These are phyloP conservation scores for Tylopilus subfusipes DNA, from an alignment of 768 basidiomycete species.

Conservation along the genomic window DNA sequence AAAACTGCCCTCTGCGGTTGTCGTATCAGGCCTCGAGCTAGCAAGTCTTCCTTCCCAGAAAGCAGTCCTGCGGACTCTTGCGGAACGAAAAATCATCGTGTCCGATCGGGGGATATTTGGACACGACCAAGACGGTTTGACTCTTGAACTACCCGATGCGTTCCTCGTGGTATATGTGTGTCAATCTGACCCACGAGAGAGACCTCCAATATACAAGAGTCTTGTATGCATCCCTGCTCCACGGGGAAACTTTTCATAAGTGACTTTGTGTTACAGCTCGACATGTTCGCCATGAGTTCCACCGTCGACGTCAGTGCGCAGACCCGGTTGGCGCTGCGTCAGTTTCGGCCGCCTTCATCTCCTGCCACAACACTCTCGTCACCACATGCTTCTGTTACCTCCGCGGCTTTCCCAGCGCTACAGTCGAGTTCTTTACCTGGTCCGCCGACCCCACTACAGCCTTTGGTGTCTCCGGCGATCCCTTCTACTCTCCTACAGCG, in stretches of 20 bases:
- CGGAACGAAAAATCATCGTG: slow-evolving; percentile 49
- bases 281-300: slow-evolving; percentile 76
- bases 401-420: slow-evolving; percentile 21
- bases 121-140: slow-evolving; percentile 26
- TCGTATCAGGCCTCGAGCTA: slow-evolving; percentile 70
- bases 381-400: slow-evolving; percentile 29
- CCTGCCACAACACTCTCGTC: slow-evolving; percentile 28
- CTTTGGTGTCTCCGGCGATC: slow-evolving; percentile 27
- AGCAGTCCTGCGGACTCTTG: slow-evolving; percentile 50
- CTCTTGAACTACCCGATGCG: slow-evolving; percentile 47
- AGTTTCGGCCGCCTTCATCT: slow-evolving; percentile 29
- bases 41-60: slow-evolving; percentile 53
- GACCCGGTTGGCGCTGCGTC: slow-evolving; percentile 34
- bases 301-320: slow-evolving; percentile 49
- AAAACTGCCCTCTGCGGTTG: slow-evolving; percentile 55
- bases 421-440: slow-evolving; percentile 14
- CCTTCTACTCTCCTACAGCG: slow-evolving; percentile 28
- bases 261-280: slow-evolving; percentile 46
- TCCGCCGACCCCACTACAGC: slow-evolving; percentile 27
- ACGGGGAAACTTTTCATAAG: background rate
- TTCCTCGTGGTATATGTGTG: slow-evolving; percentile 77
- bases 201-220: slow-evolving; percentile 61
- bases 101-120: slow-evolving; percentile 19
- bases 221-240: slow-evolving; percentile 47
- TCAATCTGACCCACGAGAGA: slow-evolving; percentile 56